phyloP scores from a whole-genome alignment of 257 asterid species.

The Paraleonurus japonicus region DNA sequence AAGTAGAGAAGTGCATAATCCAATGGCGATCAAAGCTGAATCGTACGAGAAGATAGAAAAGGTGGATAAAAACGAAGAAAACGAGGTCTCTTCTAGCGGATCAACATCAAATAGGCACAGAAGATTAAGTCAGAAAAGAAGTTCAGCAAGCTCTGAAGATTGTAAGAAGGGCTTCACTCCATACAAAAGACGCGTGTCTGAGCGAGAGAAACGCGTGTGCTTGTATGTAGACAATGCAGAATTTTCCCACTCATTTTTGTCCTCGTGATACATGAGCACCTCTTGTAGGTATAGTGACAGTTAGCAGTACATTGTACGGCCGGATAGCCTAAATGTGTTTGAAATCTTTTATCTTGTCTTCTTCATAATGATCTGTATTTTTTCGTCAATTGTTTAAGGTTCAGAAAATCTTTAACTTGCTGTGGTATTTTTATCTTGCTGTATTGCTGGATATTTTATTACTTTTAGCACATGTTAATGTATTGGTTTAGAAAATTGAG shows the following conservation, averaged over 20 bases:
- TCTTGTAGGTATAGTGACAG: not conserved
- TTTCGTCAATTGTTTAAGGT: not conserved
- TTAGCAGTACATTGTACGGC: not conserved
- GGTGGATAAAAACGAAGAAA: constrained; percentile 23
- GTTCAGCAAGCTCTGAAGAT: constrained; percentile 31
- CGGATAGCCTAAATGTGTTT: not conserved
- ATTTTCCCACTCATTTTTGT: not conserved
- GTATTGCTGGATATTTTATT: not conserved
- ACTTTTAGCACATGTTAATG: not conserved
- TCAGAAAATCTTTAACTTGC: not conserved
- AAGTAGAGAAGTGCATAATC: constrained; percentile 38
- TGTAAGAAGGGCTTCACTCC: constrained; percentile 67
- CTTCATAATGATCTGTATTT: not conserved
- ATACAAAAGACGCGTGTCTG: constrained; percentile 56
- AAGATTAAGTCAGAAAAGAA: constrained; percentile 37
- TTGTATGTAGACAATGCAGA: constrained; percentile 19
- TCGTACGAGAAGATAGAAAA: constrained; percentile 19
- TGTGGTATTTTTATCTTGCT: not conserved
- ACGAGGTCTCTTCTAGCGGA: constrained; percentile 47
- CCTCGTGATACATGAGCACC: constrained; percentile 9
- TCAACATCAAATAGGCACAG: constrained; percentile 36
- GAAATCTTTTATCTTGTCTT: not conserved
- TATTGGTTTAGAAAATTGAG: not conserved
- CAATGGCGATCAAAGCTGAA: constrained; percentile 41
- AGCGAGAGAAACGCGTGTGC: constrained; percentile 56